Evolutionary conservation across 306 rosid genomes (phyloP).

Genomic region (Fragaria vesca): DNA sequence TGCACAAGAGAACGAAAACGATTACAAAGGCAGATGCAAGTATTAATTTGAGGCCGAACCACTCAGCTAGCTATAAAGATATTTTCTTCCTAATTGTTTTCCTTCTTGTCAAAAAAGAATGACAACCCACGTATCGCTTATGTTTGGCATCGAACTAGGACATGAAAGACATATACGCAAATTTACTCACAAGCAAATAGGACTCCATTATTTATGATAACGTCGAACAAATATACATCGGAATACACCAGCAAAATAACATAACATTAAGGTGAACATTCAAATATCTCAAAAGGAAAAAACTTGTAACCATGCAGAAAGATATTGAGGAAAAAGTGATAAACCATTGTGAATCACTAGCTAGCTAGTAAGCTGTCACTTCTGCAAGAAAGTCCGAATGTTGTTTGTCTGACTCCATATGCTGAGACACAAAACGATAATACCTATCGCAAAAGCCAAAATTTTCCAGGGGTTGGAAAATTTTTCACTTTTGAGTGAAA

Average conservation of each 20-base stretch:
- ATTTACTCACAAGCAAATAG: too few relatives aligned
- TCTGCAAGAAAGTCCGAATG: background rate
- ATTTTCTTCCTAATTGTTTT: too few relatives aligned
- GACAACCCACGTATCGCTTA: too few relatives aligned
- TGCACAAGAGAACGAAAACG: background rate
- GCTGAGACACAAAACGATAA: background rate
- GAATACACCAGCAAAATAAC: too few relatives aligned
- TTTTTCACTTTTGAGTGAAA: background rate
- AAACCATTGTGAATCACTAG: background rate
- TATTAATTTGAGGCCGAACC: too few relatives aligned
- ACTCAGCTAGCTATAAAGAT: too few relatives aligned
- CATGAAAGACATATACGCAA: too few relatives aligned
- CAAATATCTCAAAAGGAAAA: background rate
- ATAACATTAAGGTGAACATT: background rate
- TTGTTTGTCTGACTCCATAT: background rate
- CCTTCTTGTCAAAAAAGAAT: too few relatives aligned
- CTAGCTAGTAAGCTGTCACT: background rate
- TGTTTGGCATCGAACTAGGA: too few relatives aligned
- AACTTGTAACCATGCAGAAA: background rate
- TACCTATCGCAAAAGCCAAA: background rate
- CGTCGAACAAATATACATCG: too few relatives aligned
- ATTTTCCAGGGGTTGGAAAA: slow-evolving; percentile 21
- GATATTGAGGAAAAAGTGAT: background rate
- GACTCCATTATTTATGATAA: too few relatives aligned
- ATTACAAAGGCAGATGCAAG: background rate